Evolutionary conservation across 2,329 filamentous ascomycete genomes (phyloP).

Genomic region (Verticillium nonalfalfae): DNA sequence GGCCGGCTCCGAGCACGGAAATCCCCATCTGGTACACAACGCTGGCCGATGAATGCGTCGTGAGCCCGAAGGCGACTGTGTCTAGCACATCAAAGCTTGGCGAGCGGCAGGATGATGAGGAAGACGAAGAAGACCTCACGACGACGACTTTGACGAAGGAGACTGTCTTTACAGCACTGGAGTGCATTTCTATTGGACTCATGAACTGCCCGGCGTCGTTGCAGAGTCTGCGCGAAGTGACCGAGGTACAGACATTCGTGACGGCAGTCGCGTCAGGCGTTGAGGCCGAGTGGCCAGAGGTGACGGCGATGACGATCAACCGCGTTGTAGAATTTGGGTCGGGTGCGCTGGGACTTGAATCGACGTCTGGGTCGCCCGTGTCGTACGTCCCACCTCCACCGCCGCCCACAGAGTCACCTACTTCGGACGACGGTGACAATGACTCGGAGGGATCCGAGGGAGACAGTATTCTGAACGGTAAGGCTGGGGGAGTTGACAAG

Average conservation of each 20-base stretch:
- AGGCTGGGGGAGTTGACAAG: constrained; percentile 26
- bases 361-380: constrained; percentile 35
- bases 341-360: constrained; percentile 24
- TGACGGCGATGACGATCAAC: constrained; percentile 21
- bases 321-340: constrained; percentile 34
- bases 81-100: too few relatives aligned
- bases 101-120: constrained; percentile 6
- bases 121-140: constrained; percentile 26
- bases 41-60: constrained; percentile 32
- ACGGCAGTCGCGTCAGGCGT: constrained; percentile 31
- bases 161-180: constrained; percentile 30
- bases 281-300: constrained; percentile 30
- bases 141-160: constrained; percentile 18
- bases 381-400: constrained; percentile 34
- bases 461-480: not conserved
- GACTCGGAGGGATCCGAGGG: too few relatives aligned
- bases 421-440: not conserved
- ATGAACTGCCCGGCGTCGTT: constrained; percentile 44
- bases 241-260: constrained; percentile 29
- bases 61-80: constrained; percentile 8
- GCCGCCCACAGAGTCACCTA: not conserved
- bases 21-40: constrained; percentile 48
- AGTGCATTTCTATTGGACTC: constrained; percentile 33
- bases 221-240: constrained; percentile 34
- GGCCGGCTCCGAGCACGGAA: constrained; percentile 36